A percentile compares a stretch with the other conserved stretches of the same genome.
Conservation (phyloP, 345 rosid species). For the Camelina hispida region DNA sequence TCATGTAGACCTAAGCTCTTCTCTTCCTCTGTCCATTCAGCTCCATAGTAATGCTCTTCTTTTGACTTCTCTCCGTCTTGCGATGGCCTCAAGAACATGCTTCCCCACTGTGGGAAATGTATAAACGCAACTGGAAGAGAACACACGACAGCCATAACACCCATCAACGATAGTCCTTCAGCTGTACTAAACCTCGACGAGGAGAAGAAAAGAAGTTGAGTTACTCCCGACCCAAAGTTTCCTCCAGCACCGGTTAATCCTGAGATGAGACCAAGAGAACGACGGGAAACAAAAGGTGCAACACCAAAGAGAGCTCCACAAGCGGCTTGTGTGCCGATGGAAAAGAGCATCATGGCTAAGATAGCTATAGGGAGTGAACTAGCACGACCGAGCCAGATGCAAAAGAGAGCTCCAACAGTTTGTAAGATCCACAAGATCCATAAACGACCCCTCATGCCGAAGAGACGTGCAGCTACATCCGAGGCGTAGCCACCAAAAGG, state of each 20-base stretch:
- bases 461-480: conserved; percentile 59
- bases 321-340: conserved; percentile 80
- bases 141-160: conserved; percentile 69
- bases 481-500: conserved; percentile 83
- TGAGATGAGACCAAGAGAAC: conserved; percentile 73
- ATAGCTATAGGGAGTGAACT: conserved; percentile 72
- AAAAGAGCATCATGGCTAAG: conserved; percentile 79
- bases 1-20: conserved; percentile 62
- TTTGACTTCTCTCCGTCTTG: conserved; percentile 49
- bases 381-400: conserved; percentile 79
- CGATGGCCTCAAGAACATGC: conserved; percentile 72
- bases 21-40: conserved; percentile 79
- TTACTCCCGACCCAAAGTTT: conserved; percentile 80
- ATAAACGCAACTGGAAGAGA: conserved; percentile 66
- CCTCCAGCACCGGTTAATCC: conserved; percentile 86
- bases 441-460: conserved; percentile 84
- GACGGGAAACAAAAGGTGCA: conserved; percentile 76
- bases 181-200: conserved; percentile 55
- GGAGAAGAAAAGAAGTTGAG: conserved; percentile 74
- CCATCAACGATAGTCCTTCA: conserved; percentile 68
- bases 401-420: conserved; percentile 75
- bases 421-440: conserved; percentile 83
- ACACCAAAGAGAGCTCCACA: conserved; percentile 87
- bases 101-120: conserved; percentile 86
- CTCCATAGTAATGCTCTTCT: conserved; percentile 67